A percentile compares a stretch with the other conserved stretches of the same genome.
These are phyloP conservation scores for Phaeoacremonium minimum DNA, from an alignment of 2,329 filamentous ascomycete genomes.

Conservation along the genomic window DNA sequence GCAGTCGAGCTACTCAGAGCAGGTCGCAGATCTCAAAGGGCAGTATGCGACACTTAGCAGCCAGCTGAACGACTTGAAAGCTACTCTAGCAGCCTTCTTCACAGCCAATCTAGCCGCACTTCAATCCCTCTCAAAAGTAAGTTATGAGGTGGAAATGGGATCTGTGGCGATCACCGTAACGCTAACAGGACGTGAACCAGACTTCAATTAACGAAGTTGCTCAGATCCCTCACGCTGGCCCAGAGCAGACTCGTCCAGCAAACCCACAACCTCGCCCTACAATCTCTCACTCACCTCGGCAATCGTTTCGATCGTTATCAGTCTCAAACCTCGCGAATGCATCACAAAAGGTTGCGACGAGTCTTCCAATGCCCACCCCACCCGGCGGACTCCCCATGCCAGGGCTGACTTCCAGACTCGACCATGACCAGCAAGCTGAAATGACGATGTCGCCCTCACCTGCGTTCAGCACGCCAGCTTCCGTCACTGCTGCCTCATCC, in stretches of 20 bases:
- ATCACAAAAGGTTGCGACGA: no score
- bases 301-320: neutral
- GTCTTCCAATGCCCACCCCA: no score
- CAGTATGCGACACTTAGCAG: conserved; percentile 25
- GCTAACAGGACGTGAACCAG: neutral
- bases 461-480: neutral
- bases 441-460: neutral
- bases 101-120: conserved; percentile 19
- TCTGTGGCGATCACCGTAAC: neutral
- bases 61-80: conserved; percentile 26
- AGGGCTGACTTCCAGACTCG: no score
- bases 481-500: neutral
- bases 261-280: neutral
- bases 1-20: conserved; percentile 26
- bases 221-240: no score
- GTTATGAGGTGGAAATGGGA: no score
- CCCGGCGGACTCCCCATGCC: no score
- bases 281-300: neutral
- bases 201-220: no score
- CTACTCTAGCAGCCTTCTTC: conserved; percentile 18
- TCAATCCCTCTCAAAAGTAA: conserved; percentile 25
- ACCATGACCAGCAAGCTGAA: neutral
- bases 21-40: conserved; percentile 23
- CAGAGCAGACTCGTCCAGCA: neutral
- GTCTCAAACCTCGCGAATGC: neutral